Conservation (phyloP, 257 asterid species). For the Ehretia macrophylla region DNA sequence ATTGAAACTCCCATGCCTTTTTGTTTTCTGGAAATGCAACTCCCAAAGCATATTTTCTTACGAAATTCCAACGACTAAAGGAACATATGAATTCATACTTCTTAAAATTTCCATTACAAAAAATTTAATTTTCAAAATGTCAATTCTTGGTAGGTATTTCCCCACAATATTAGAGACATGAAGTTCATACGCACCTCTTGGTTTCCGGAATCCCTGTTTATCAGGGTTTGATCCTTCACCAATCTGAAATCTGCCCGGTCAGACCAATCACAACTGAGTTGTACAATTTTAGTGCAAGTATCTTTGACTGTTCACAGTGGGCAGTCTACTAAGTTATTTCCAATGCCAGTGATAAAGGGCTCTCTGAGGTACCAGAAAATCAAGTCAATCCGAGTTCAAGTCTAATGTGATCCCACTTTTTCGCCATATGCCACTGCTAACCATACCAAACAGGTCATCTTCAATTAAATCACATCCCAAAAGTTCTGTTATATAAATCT, state of each 20-base stretch:
- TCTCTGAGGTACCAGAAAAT: background rate
- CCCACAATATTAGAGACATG: background rate
- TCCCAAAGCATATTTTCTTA: too few species aligned
- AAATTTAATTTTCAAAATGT: too few species aligned
- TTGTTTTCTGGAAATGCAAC: too few species aligned
- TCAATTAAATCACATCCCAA: constrained; percentile 51
- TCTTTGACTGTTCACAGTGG: constrained; percentile 12
- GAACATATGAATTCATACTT: too few species aligned
- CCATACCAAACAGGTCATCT: constrained; percentile 17
- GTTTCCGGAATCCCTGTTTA: constrained; percentile 51
- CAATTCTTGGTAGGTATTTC: too few species aligned
- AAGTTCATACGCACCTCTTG: constrained; percentile 31
- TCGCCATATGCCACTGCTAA: constrained; percentile 7
- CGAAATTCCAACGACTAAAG: too few species aligned
- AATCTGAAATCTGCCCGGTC: constrained; percentile 47
- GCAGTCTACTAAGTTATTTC: constrained; percentile 7
- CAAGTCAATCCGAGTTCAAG: constrained; percentile 7
- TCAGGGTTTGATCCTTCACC: constrained; percentile 66
- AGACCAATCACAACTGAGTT: constrained; percentile 13
- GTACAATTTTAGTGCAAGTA: constrained; percentile 5
- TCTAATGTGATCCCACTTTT: constrained; percentile 2
- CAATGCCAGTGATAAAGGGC: constrained; percentile 4
- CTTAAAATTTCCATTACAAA: too few species aligned
- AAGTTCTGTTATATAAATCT: constrained; percentile 61
- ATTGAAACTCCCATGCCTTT: too few species aligned